Percentiles rank a stretch among this genome's conserved stretches.
These are phyloP conservation scores for Calonectria pteridis DNA, from an alignment of 2,329 filamentous ascomycete species.

Conservation along the genomic window DNA sequence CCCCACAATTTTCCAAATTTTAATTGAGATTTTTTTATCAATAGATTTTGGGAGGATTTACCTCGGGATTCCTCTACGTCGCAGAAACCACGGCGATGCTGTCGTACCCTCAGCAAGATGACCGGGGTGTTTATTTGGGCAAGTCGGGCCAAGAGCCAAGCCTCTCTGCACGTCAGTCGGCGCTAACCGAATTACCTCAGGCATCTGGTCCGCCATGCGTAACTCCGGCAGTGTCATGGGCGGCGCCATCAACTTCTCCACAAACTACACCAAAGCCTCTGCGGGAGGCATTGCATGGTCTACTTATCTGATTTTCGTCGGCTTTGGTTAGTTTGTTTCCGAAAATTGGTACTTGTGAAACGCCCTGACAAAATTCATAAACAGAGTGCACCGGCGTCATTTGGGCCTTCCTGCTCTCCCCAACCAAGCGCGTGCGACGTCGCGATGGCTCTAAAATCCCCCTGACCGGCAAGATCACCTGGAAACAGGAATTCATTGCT, in stretches of 20 bases:
- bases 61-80: constrained; percentile 48
- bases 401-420: constrained; percentile 24
- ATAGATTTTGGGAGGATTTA: constrained; percentile 30
- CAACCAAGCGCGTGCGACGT: constrained; percentile 22
- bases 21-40: neutral
- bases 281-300: constrained; percentile 26
- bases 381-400: constrained; percentile 23
- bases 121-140: constrained; percentile 48
- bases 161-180: neutral
- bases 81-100: constrained; percentile 53
- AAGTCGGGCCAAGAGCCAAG: neutral
- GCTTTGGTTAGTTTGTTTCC: constrained; percentile 13
- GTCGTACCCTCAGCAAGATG: constrained; percentile 49
- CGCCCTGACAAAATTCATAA: neutral
- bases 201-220: constrained; percentile 49
- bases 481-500: constrained; percentile 23
- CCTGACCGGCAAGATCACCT: constrained; percentile 6
- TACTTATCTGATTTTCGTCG: constrained; percentile 28
- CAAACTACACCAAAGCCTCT: constrained; percentile 35
- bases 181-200: constrained; percentile 33
- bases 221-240: constrained; percentile 50
- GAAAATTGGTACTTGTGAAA: neutral
- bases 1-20: neutral
- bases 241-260: constrained; percentile 50
- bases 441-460: constrained; percentile 20